phyloP scores from a whole-genome alignment of 176 grass and related monocot species.

The Paspalum notatum region DNA sequence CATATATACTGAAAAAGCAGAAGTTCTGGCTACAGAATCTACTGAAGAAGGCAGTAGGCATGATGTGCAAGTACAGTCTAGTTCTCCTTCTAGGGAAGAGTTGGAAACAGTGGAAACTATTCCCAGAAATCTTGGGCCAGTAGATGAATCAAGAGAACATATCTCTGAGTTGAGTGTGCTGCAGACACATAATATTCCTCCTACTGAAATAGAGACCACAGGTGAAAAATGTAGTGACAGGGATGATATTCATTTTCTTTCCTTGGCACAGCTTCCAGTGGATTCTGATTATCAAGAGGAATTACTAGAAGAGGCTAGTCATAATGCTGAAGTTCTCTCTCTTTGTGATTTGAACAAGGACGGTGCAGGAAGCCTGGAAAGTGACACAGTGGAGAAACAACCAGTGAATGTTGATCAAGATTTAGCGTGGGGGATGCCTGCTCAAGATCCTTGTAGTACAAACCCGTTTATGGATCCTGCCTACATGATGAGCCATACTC shows the following conservation, averaged over 20 bases:
- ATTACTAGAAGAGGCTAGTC: constrained; percentile 35
- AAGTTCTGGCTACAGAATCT: constrained; percentile 27
- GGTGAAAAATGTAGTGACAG: constrained; percentile 25
- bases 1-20: constrained; percentile 33
- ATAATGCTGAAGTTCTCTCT: constrained; percentile 32
- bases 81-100: constrained; percentile 33
- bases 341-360: constrained; percentile 37
- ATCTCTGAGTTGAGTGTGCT: constrained; percentile 34
- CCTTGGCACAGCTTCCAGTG: constrained; percentile 20
- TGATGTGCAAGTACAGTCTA: constrained; percentile 34
- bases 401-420: constrained; percentile 34
- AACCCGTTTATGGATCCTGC: constrained; percentile 53
- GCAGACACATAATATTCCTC: constrained; percentile 27
- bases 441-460: constrained; percentile 52
- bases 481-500: constrained; percentile 26
- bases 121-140: constrained; percentile 33
- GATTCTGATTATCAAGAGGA: constrained; percentile 43
- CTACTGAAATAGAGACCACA: constrained; percentile 34
- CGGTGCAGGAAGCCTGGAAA: constrained; percentile 32
- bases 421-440: constrained; percentile 22
- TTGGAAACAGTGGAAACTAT: constrained; percentile 38
- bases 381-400: constrained; percentile 28
- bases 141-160: constrained; percentile 50
- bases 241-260: constrained; percentile 36
- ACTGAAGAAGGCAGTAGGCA: constrained; percentile 32